A percentile compares a stretch with the other conserved stretches of the same genome.
Conservation (phyloP, 1,284 basidiomycete genomes). For the Cutaneotrichosporon cutaneum region DNA sequence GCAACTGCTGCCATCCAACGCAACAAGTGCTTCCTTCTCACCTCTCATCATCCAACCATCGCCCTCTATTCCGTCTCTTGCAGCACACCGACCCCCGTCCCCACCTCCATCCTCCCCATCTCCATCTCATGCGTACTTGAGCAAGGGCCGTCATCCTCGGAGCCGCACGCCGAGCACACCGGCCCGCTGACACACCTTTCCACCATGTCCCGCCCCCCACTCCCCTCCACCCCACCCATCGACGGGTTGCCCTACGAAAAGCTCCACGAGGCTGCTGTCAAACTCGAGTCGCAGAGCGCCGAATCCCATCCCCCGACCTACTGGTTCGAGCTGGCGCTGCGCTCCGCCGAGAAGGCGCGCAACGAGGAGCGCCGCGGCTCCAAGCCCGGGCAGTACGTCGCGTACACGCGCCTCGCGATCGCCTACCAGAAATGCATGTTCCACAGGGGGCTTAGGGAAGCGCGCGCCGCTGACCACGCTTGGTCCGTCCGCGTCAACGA, state of each 20-base stretch:
- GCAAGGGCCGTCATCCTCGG: not conserved
- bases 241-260: constrained; percentile 4
- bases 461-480: constrained; percentile 32
- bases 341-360: constrained; percentile 42
- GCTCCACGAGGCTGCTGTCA: constrained; percentile 18
- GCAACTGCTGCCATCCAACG: too few species aligned
- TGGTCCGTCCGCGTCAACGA: constrained; percentile 40
- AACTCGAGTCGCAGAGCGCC: constrained; percentile 24
- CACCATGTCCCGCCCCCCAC: constrained; percentile 14
- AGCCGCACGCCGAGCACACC: not conserved
- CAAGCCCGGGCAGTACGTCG: constrained; percentile 46
- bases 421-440: constrained; percentile 32
- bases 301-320: constrained; percentile 32
- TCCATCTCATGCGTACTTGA: constrained; percentile 3
- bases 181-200: not conserved
- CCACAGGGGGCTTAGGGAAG: constrained; percentile 34
- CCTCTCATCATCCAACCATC: not conserved
- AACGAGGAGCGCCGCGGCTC: constrained; percentile 38
- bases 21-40: not conserved
- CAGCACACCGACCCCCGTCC: not conserved
- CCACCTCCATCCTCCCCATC: not conserved
- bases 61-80: not conserved
- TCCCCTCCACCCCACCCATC: constrained; percentile 10
- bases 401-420: constrained; percentile 38
- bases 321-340: constrained; percentile 47